A percentile compares a stretch with the other conserved stretches of the same genome.
Evolutionary conservation across 805 yeast species (phyloP).

Genomic region (Teunomyces kruisii): DNA sequence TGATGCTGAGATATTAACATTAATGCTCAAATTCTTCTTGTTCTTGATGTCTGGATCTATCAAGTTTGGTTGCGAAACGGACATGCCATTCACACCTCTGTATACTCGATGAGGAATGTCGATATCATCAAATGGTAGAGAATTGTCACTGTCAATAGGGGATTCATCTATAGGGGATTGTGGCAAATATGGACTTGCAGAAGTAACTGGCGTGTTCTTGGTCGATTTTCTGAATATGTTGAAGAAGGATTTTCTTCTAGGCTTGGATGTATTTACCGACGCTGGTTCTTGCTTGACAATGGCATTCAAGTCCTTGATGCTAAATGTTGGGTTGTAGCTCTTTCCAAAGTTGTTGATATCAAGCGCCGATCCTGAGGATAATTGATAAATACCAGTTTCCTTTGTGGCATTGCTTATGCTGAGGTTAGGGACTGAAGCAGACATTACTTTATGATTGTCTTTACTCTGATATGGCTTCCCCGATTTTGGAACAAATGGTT

Average conservation of each 20-base stretch:
- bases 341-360: conserved; percentile 42
- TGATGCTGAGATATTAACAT: not conserved
- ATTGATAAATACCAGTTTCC: conserved; percentile 9
- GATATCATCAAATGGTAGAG: not conserved
- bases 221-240: conserved; percentile 32
- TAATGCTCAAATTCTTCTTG: conserved; percentile 13
- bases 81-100: conserved; percentile 1
- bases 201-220: conserved; percentile 8
- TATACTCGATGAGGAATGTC: conserved; percentile 3
- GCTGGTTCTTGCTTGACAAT: conserved; percentile 7
- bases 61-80: conserved; percentile 2
- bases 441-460: not conserved
- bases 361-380: conserved; percentile 33
- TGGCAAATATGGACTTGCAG: conserved; percentile 12
- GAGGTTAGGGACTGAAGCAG: conserved; percentile 17
- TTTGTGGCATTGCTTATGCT: conserved; percentile 7
- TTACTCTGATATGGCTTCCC: not conserved
- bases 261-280: conserved; percentile 5
- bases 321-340: conserved; percentile 37
- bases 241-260: conserved; percentile 33
- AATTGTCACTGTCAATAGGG: not conserved
- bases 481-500: conserved; percentile 1
- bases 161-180: conserved; percentile 12
- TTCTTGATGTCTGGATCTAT: not conserved
- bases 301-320: conserved; percentile 14